phyloP scores from a whole-genome alignment of 2,329 filamentous ascomycete genomes.

The Diatrype stigma region DNA sequence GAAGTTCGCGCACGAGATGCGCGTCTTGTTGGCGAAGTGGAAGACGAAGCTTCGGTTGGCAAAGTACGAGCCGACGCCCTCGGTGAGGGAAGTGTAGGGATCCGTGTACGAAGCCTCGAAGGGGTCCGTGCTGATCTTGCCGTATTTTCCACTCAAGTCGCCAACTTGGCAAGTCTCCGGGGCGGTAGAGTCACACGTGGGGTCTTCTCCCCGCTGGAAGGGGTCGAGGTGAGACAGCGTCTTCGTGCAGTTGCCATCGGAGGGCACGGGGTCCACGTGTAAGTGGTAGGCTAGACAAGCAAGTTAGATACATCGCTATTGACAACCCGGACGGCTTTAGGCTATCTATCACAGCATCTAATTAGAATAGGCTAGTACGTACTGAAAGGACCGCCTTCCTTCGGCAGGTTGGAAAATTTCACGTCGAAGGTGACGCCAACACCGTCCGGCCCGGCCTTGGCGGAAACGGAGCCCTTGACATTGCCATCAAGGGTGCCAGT shows the following conservation, averaged over 20 bases:
- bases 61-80: conserved; percentile 53
- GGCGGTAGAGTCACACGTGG: conserved; percentile 52
- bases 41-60: conserved; percentile 62
- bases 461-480: conserved; percentile 49
- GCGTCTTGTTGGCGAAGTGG: conserved; percentile 60
- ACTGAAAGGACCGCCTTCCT: conserved; percentile 57
- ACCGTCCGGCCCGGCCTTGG: conserved; percentile 42
- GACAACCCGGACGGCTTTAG: background rate
- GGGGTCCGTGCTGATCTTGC: conserved; percentile 50
- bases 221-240: conserved; percentile 70
- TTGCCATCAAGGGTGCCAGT: conserved; percentile 45
- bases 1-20: conserved; percentile 64
- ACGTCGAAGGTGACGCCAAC: conserved; percentile 53
- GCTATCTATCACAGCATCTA: too few species aligned
- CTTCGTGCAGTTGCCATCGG: conserved; percentile 65
- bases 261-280: conserved; percentile 60
- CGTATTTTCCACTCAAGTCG: conserved; percentile 72
- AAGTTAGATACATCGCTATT: conserved; percentile 9
- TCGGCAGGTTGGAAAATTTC: conserved; percentile 55
- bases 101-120: conserved; percentile 52
- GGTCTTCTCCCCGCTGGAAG: conserved; percentile 57
- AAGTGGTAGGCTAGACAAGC: conserved; percentile 62
- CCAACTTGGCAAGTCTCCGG: conserved; percentile 70
- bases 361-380: conserved; percentile 27
- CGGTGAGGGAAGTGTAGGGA: conserved; percentile 50